Percentiles rank a stretch among this genome's conserved stretches.
These are phyloP conservation scores for Kwoniella europaea DNA, from an alignment of 768 basidiomycete genomes.

Conservation along the genomic window DNA sequence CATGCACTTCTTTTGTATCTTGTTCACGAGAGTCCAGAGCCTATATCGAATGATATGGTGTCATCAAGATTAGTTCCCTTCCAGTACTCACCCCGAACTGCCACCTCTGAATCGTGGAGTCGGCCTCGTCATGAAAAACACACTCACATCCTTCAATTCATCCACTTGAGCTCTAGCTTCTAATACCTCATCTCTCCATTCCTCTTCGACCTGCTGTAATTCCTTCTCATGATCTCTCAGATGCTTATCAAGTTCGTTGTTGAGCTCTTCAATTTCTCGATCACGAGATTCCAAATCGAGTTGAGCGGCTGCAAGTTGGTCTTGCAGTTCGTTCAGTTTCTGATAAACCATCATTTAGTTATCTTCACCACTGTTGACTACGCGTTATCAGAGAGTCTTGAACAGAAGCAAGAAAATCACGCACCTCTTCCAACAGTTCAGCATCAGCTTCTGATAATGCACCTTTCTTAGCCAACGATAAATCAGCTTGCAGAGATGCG, in stretches of 20 bases:
- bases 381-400: too few relatives aligned
- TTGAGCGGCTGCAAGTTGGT: slow-evolving; percentile 59
- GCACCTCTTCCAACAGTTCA: slow-evolving; percentile 46
- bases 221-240: slow-evolving; percentile 53
- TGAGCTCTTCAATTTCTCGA: slow-evolving; percentile 77
- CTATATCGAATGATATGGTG: too few relatives aligned
- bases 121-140: too few relatives aligned
- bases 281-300: slow-evolving; percentile 82
- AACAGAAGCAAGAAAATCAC: not conserved
- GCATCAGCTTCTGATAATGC: slow-evolving; percentile 51
- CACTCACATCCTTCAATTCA: slow-evolving; percentile 63
- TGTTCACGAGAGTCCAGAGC: slow-evolving; percentile 39
- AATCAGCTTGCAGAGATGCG: slow-evolving; percentile 40
- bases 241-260: slow-evolving; percentile 73
- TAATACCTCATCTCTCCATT: slow-evolving; percentile 87
- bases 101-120: too few relatives aligned
- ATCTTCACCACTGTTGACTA: too few relatives aligned
- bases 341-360: slow-evolving; percentile 14
- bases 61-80: too few relatives aligned
- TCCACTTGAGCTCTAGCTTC: slow-evolving; percentile 78
- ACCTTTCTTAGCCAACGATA: slow-evolving; percentile 36
- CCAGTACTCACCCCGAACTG: too few relatives aligned
- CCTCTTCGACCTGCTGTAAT: slow-evolving; percentile 67
- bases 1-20: slow-evolving; percentile 41
- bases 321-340: slow-evolving; percentile 53